Percentiles rank a stretch among this genome's conserved stretches.
These are phyloP conservation scores for Candida vaughaniae DNA, from an alignment of 805 yeast genomes.

Conservation along the genomic window DNA sequence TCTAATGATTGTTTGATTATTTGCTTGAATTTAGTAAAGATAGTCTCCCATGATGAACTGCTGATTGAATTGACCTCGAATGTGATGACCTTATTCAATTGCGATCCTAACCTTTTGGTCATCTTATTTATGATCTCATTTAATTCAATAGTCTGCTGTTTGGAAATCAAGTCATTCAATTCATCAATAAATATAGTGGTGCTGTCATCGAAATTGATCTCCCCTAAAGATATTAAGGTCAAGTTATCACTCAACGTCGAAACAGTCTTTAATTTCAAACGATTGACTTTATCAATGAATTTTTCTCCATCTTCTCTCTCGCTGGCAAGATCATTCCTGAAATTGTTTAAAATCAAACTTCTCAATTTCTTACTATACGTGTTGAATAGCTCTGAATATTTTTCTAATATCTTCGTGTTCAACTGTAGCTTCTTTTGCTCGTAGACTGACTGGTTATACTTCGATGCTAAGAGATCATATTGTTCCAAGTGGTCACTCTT, in stretches of 20 bases:
- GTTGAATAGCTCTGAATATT: constrained; percentile 39
- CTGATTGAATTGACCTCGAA: constrained; percentile 51
- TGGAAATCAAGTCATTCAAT: constrained; percentile 37
- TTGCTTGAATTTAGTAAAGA: constrained; percentile 43
- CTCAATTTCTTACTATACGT: constrained; percentile 19
- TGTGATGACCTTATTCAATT: constrained; percentile 51
- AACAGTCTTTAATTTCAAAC: constrained; percentile 6
- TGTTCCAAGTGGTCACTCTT: constrained; percentile 45
- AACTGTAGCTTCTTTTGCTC: constrained; percentile 56
- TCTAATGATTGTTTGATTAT: constrained; percentile 9
- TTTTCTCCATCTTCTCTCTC: constrained; percentile 11
- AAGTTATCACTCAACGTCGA: constrained; percentile 15
- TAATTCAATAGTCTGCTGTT: constrained; percentile 37
- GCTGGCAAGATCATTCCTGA: constrained; percentile 11
- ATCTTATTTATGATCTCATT: constrained; percentile 32
- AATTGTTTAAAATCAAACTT: constrained; percentile 14
- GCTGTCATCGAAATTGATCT: constrained; percentile 22
- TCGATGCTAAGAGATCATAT: constrained; percentile 73
- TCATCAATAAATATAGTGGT: constrained; percentile 29
- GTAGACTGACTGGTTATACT: constrained; percentile 70
- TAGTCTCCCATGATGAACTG: constrained; percentile 59
- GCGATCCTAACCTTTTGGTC: constrained; percentile 45
- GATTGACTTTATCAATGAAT: constrained; percentile 16
- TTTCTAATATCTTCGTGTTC: constrained; percentile 34
- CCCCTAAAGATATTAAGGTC: constrained; percentile 27